phyloP scores from a whole-genome alignment of 495 filamentous ascomycete species.

The Podospora conica region DNA sequence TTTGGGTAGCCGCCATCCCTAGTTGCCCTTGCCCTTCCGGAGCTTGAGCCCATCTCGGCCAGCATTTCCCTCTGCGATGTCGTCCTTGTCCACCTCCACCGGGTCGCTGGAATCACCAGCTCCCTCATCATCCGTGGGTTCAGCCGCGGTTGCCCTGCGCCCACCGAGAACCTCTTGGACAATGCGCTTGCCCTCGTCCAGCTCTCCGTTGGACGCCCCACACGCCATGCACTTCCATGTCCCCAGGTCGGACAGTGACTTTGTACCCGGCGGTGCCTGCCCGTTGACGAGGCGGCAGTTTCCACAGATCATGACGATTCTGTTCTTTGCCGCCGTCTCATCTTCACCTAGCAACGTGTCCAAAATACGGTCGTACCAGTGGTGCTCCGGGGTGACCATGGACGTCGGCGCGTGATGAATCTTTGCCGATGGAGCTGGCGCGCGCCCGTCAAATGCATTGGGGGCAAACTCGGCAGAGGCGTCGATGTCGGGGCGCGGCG shows the following conservation, averaged over 20 bases:
- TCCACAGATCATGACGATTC: constrained; percentile 79
- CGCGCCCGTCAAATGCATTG: constrained; percentile 49
- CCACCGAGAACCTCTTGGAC: constrained; percentile 43
- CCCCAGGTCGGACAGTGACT: constrained; percentile 71
- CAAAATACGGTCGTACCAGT: constrained; percentile 92
- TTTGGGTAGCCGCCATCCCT: background rate
- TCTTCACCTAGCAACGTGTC: constrained; percentile 93
- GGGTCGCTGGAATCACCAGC: constrained; percentile 32
- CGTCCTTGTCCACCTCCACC: constrained; percentile 37
- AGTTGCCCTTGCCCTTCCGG: constrained; percentile 10
- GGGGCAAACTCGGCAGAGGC: constrained; percentile 50
- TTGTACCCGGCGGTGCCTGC: constrained; percentile 85
- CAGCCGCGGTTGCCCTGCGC: background rate
- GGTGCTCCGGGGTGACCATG: constrained; percentile 42
- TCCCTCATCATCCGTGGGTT: constrained; percentile 25
- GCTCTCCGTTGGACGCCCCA: constrained; percentile 74
- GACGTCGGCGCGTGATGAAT: constrained; percentile 27
- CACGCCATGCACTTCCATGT: constrained; percentile 86
- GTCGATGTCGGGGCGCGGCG: constrained; percentile 23
- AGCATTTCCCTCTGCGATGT: constrained; percentile 8
- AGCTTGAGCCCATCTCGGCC: background rate
- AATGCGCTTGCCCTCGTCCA: constrained; percentile 59
- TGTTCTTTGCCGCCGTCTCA: constrained; percentile 85
- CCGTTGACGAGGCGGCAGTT: constrained; percentile 89
- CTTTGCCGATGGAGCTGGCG: constrained; percentile 29